A percentile compares a stretch with the other conserved stretches of the same genome.
Conservation (phyloP, 768 basidiomycete genomes). For the Calvatia gigantea region DNA sequence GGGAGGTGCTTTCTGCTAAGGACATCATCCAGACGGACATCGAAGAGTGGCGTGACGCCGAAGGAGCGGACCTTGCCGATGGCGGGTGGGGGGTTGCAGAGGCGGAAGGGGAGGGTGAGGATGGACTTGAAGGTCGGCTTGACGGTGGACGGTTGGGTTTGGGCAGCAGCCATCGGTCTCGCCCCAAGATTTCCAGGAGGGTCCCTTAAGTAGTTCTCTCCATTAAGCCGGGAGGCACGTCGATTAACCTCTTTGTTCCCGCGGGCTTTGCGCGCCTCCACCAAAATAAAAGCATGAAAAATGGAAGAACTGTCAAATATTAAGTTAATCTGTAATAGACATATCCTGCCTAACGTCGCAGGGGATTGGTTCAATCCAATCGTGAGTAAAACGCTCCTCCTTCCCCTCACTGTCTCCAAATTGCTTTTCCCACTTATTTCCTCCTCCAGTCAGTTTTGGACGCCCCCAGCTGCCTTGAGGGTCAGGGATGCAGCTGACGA, state of each 20-base stretch:
- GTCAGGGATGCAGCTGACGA: neutral
- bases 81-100: slow-evolving; percentile 68
- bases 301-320: neutral
- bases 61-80: slow-evolving; percentile 68
- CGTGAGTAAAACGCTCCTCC: too few relatives aligned
- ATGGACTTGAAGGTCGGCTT: slow-evolving; percentile 24
- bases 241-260: neutral
- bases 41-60: slow-evolving; percentile 62
- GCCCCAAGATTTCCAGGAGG: neutral
- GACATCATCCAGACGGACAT: slow-evolving; percentile 71
- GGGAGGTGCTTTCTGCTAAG: slow-evolving; percentile 75
- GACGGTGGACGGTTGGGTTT: slow-evolving; percentile 11
- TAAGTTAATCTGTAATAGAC: slow-evolving; percentile 3
- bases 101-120: slow-evolving; percentile 44
- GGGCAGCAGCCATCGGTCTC: slow-evolving; percentile 8
- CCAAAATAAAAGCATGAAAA: neutral
- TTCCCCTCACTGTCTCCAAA: neutral
- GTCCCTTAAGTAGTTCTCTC: slow-evolving; percentile 5
- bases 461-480: neutral
- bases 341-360: slow-evolving; percentile 7
- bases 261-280: slow-evolving; percentile 4
- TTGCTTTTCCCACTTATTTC: neutral
- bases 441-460: neutral
- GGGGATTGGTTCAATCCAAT: neutral
- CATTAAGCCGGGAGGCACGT: neutral